These are phyloP conservation scores for Colletotrichum liriopes DNA, from an alignment of 2,329 filamentous ascomycete species.

Conservation along the genomic window DNA sequence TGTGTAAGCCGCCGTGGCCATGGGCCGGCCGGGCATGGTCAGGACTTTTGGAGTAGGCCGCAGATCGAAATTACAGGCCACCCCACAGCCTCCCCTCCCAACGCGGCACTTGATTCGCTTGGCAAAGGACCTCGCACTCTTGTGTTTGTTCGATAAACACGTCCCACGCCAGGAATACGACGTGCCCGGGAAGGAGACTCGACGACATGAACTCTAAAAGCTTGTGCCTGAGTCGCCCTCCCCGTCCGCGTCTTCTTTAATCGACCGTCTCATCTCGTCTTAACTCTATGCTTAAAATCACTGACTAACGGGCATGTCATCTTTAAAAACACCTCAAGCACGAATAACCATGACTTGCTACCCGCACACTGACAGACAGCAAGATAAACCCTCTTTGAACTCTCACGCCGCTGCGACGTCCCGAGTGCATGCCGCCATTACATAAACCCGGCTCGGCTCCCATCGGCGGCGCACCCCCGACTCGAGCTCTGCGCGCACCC, in stretches of 20 bases:
- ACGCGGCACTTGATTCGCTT: slow-evolving; percentile 29
- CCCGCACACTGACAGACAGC: background rate
- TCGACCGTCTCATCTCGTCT: background rate
- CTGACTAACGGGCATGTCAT: background rate
- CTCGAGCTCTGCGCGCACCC: background rate
- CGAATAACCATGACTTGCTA: background rate
- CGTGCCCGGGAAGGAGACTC: background rate
- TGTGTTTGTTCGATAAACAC: background rate
- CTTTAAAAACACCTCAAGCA: background rate
- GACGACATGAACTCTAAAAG: slow-evolving; percentile 18
- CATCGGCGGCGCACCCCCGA: slow-evolving; percentile 13
- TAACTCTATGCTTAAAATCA: background rate
- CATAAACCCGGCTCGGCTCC: background rate
- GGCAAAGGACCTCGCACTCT: background rate
- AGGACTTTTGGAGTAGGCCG: slow-evolving; percentile 7
- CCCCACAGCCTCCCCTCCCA: slow-evolving; percentile 16
- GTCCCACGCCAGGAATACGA: slow-evolving; percentile 16
- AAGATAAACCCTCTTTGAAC: background rate
- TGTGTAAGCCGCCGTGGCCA: background rate
- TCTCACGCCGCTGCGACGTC: background rate
- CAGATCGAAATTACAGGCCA: slow-evolving; percentile 30
- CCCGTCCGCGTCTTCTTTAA: background rate
- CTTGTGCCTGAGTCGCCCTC: slow-evolving; percentile 7
- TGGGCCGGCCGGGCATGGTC: background rate
- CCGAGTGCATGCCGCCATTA: slow-evolving; percentile 13